These are phyloP conservation scores for Apostasia ramifera DNA, from an alignment of 106 monocot genomes.

Conservation along the genomic window DNA sequence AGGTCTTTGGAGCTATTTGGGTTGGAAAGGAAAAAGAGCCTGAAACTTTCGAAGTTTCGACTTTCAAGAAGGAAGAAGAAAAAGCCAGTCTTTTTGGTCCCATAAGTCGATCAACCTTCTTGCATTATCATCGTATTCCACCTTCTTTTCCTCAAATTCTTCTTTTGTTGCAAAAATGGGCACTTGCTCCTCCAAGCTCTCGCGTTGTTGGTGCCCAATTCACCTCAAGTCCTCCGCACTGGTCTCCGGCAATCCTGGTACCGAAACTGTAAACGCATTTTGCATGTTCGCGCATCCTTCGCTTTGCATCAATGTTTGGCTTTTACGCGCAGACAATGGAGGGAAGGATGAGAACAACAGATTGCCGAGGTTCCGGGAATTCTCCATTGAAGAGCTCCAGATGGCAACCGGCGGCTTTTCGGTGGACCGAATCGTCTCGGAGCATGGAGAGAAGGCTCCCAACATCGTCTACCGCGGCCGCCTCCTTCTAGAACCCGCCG, in stretches of 20 bases:
- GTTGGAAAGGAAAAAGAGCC: no score
- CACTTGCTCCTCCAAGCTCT: conserved; percentile 33
- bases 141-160: no score
- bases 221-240: conserved; percentile 24
- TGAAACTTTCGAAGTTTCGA: no score
- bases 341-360: neutral
- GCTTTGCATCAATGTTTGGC: neutral
- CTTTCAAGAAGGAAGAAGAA: no score
- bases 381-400: neutral
- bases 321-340: neutral
- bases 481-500: neutral
- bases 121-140: no score
- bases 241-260: conserved; percentile 14
- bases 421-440: conserved; percentile 28
- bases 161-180: conserved; percentile 17
- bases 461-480: conserved; percentile 27
- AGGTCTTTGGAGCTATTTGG: no score
- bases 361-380: neutral
- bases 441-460: conserved; percentile 43
- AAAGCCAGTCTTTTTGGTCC: no score
- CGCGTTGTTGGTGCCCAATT: conserved; percentile 33
- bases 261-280: neutral
- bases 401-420: conserved; percentile 20
- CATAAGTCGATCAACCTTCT: no score
- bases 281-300: neutral